Percentiles rank a stretch among this genome's conserved stretches.
Conservation (phyloP, 495 filamentous ascomycete species). For the Aspergillus kassunensis region DNA sequence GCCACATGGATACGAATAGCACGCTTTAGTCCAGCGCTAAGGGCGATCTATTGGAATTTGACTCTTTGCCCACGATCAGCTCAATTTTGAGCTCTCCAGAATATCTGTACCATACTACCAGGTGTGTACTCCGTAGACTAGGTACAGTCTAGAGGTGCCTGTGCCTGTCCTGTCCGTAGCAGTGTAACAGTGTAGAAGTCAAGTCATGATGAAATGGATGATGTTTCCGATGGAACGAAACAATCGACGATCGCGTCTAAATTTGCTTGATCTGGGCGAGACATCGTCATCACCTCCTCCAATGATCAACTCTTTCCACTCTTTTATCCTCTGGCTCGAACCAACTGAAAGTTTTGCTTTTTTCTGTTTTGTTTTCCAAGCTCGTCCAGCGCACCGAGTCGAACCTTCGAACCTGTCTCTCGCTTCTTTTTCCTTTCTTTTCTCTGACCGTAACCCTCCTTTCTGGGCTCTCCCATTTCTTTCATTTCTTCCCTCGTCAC, state of each 20-base stretch:
- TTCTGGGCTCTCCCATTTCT: not conserved
- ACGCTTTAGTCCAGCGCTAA: not conserved
- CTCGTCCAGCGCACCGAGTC: not conserved
- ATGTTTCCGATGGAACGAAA: not conserved
- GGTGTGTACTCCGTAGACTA: too few species aligned
- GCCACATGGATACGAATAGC: constrained; percentile 1
- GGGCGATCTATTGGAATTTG: constrained; percentile 3
- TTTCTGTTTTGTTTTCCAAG: not conserved
- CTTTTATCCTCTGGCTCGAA: not conserved
- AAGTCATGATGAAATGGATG: not conserved
- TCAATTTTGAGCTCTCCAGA: not conserved
- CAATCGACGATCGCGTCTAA: not conserved
- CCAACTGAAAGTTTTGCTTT: not conserved
- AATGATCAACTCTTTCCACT: not conserved
- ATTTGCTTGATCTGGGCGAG: not conserved
- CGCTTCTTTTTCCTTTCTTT: not conserved
- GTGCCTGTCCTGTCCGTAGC: not conserved
- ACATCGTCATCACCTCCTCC: not conserved
- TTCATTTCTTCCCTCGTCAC: not conserved
- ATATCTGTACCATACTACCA: too few species aligned
- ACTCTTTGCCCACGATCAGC: not conserved
- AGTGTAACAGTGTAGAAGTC: not conserved
- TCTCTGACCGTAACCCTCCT: not conserved
- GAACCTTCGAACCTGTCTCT: not conserved
- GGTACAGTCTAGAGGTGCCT: too few species aligned